phyloP scores from a whole-genome alignment of 1,284 basidiomycete genomes.

The Malassezia slooffiae region DNA sequence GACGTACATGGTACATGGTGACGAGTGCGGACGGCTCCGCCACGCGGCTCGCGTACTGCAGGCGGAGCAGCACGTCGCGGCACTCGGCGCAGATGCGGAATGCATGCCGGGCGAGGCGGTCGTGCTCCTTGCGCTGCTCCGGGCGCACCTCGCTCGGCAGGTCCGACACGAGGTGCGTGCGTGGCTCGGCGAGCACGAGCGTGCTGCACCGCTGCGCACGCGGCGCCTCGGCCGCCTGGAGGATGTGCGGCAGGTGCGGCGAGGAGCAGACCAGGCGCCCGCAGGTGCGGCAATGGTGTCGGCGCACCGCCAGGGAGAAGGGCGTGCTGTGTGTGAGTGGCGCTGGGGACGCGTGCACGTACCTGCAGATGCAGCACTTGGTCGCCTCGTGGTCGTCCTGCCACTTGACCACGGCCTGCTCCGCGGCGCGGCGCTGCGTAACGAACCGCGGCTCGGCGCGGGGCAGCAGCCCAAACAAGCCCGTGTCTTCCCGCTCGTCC shows the following conservation, averaged over 20 bases:
- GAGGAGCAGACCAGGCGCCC: constrained; percentile 84
- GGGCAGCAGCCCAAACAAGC: too few species aligned
- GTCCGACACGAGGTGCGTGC: too few species aligned
- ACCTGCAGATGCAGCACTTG: constrained; percentile 79
- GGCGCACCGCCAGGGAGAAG: constrained; percentile 81
- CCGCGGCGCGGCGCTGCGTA: constrained; percentile 48
- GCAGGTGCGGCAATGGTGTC: constrained; percentile 92
- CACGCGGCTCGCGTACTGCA: constrained; percentile 19
- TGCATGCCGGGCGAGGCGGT: constrained; percentile 7
- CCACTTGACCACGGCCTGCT: constrained; percentile 91
- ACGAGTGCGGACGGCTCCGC: constrained; percentile 52
- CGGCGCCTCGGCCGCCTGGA: constrained; percentile 12
- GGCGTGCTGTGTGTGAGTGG: too few species aligned
- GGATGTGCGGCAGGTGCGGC: constrained; percentile 54
- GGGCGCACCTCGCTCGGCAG: too few species aligned
- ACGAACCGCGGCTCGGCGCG: too few species aligned
- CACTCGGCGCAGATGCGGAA: constrained; percentile 67
- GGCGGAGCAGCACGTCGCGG: constrained; percentile 64
- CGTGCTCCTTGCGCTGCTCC: not conserved
- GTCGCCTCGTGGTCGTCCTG: constrained; percentile 66
- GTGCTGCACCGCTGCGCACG: constrained; percentile 10
- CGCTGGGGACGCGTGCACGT: too few species aligned
- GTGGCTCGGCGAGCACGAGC: not conserved
- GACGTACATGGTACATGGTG: constrained; percentile 52
- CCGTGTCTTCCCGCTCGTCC: too few species aligned